These are phyloP conservation scores for Suillus brevipes DNA, from an alignment of 768 basidiomycete species.

Conservation along the genomic window DNA sequence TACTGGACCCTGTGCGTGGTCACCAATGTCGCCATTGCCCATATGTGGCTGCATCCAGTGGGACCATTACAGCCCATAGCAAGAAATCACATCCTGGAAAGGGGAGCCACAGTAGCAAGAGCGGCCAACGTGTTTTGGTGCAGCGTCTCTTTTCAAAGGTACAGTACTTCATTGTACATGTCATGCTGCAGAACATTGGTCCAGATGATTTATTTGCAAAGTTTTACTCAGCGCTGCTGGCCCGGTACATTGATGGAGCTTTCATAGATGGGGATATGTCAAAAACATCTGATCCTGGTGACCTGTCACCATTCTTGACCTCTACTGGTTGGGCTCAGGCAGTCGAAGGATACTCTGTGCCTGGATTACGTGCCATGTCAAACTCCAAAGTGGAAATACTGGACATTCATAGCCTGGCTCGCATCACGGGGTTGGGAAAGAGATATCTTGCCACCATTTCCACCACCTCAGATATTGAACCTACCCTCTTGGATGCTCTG, in stretches of 20 bases:
- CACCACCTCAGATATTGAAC: not conserved
- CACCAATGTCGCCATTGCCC: too few relatives aligned
- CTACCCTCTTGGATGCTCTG: not conserved
- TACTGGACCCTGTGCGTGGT: too few relatives aligned
- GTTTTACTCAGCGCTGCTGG: not conserved
- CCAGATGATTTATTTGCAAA: not conserved
- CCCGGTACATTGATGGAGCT: not conserved
- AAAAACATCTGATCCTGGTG: not conserved
- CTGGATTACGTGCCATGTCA: not conserved
- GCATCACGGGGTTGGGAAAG: not conserved
- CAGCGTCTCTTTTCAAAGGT: not conserved
- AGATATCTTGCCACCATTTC: not conserved
- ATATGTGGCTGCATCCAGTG: too few relatives aligned
- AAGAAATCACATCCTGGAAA: too few relatives aligned
- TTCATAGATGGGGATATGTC: not conserved
- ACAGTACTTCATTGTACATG: not conserved
- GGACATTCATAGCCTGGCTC: not conserved
- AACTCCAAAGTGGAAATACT: not conserved
- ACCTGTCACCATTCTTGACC: not conserved
- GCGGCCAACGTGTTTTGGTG: not conserved
- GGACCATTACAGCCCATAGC: too few relatives aligned
- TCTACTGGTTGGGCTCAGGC: not conserved
- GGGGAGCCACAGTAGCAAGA: not conserved
- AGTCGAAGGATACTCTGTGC: not conserved
- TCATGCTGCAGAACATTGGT: not conserved